Conservation (phyloP, 1,284 basidiomycete genomes). For the Mycena sp. region DNA sequence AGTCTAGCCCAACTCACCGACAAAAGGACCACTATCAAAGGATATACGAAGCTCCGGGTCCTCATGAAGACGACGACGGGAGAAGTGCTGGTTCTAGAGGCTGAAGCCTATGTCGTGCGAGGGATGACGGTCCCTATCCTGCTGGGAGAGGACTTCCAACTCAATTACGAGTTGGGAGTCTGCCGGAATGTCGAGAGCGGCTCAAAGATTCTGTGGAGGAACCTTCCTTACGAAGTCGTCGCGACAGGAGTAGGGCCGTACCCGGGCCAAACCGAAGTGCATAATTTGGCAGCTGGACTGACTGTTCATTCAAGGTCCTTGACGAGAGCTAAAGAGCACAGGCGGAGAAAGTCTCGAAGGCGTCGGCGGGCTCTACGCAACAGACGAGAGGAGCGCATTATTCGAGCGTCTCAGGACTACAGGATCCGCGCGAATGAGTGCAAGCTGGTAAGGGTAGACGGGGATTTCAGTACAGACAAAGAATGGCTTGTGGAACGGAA, state of each 20-base stretch:
- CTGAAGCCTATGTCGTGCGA: conserved; percentile 38
- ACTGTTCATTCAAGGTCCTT: neutral
- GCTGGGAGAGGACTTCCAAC: conserved; percentile 43
- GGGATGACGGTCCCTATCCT: conserved; percentile 34
- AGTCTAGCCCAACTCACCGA: conserved; percentile 33
- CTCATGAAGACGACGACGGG: conserved; percentile 10
- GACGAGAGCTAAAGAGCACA: neutral
- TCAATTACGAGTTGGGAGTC: conserved; percentile 35
- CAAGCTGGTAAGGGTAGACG: neutral
- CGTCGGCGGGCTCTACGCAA: neutral
- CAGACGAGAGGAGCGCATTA: neutral
- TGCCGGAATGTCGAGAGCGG: neutral
- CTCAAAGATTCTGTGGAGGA: neutral
- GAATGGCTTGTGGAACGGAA: conserved; percentile 9
- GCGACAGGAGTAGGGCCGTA: neutral
- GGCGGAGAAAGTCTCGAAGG: neutral
- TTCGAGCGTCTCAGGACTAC: neutral
- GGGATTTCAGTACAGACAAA: neutral
- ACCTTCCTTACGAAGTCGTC: neutral
- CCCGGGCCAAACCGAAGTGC: neutral
- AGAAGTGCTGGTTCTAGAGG: conserved; percentile 25
- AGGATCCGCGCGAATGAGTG: neutral
- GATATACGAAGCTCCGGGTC: conserved; percentile 29
- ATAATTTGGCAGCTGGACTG: neutral
- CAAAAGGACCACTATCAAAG: conserved; percentile 21